Base-by-base conservation (phyloP, 495 filamentous ascomycete species). In the Sabuloglossum arenarium region DNA sequence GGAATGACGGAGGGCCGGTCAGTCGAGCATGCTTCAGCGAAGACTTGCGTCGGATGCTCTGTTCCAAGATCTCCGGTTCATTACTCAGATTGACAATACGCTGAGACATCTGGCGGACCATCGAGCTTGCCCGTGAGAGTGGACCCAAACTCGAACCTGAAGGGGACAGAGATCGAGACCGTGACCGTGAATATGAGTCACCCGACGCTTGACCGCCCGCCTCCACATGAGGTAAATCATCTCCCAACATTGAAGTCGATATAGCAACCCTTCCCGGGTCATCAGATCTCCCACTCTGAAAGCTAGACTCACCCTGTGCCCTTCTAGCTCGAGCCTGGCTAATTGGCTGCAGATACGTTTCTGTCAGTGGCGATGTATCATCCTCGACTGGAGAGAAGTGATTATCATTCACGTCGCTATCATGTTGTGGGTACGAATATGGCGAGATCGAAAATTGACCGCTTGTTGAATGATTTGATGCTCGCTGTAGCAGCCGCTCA, bases 51-150 rank as follows among this genome's bases (percentile, higher is more conserved):
- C 78, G 71, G 28, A 83, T 75, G n/a, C 75, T 77, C 59, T 87
- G 81, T 59, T 90, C 86, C 21, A 91, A 75, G 34, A 86, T 70
- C 59, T 84, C 79, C 8, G 81, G 77, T 61, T 96, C 88, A 63
- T 91, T 94, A 70, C 90, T 94, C 57, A 99, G 73, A 65, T 95
- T 96, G 63, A 97, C 91, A 56, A 99, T 88, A 67, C 91, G 88
- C 69, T 95, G 88, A 21, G 93, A 96, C 80, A 97, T 93, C 61
- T 88, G 88, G 61, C 88, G 84, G 68, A 99, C 82, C 63, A 97
- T 91, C 3, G 89, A 93, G 31, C 88, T 85, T 55, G 91, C 86
- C 61, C 86, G 73, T 23, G 76, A 75, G 55, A 94, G 66, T 34
- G 87, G 80, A 43, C 82, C 77, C 52, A 73, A 74, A 11, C 39